These are phyloP conservation scores for Penicillium palitans DNA, from an alignment of 2,329 filamentous ascomycete genomes.

Conservation along the genomic window DNA sequence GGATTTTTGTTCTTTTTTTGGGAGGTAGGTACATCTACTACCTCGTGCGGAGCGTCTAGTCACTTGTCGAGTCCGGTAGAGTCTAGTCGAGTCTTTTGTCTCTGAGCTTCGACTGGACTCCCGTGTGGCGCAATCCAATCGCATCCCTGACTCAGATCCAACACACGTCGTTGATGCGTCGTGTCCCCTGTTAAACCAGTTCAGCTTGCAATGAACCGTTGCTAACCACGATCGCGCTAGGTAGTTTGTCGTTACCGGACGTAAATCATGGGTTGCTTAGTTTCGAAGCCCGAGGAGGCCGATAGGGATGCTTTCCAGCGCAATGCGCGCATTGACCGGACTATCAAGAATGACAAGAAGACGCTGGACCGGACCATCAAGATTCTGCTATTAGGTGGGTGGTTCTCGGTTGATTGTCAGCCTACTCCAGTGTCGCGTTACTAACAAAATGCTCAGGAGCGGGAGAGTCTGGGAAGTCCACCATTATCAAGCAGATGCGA, in stretches of 20 bases:
- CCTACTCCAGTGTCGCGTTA: not conserved
- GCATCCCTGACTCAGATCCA: slow-evolving; percentile 28
- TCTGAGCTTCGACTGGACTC: slow-evolving; percentile 9
- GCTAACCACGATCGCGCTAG: slow-evolving; percentile 13
- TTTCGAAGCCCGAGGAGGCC: slow-evolving; percentile 43
- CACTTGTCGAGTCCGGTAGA: not conserved
- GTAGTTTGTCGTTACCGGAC: slow-evolving; percentile 6
- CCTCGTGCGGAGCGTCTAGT: not conserved
- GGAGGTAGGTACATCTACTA: slow-evolving; percentile 11
- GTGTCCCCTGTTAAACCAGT: not conserved
- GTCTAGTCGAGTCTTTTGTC: slow-evolving; percentile 12
- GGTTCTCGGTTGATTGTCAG: not conserved
- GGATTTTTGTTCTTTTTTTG: not conserved
- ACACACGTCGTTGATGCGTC: slow-evolving; percentile 1
- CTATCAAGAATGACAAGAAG: slow-evolving; percentile 85
- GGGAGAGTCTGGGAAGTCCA: slow-evolving; percentile 94
- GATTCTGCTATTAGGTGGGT: slow-evolving; percentile 83
- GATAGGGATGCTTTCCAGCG: slow-evolving; percentile 46
- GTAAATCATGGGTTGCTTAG: slow-evolving; percentile 47
- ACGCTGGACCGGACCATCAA: slow-evolving; percentile 84
- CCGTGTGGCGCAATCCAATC: slow-evolving; percentile 12
- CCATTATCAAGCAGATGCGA: slow-evolving; percentile 98
- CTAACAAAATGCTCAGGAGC: slow-evolving; percentile 64
- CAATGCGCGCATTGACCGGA: slow-evolving; percentile 75
- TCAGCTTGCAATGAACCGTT: slow-evolving; percentile 3